Evolutionary conservation across 352 stramenopile genomes (phyloP), one percentile per base, ranked within the genome.

Genomic region (Proteromonas lacertae): DNA sequence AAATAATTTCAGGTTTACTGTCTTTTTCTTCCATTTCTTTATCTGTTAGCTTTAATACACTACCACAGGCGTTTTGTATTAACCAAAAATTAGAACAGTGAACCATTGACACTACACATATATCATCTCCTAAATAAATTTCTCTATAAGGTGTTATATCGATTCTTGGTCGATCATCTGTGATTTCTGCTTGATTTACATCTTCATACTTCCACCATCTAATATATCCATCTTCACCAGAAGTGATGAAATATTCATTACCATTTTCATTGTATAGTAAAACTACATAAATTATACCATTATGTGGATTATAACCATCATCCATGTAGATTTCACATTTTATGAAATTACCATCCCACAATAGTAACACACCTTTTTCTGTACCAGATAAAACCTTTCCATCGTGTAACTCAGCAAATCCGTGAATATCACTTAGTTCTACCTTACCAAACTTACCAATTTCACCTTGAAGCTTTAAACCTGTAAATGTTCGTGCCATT

Each of bases 331-430:
- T 55, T 38, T 77, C 64, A 38, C 66, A 86, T 56, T 91, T 90
- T 45, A 91, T 88, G 40, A 90, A 90, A 44, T 84, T 71, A 7
- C 73, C 76, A 31, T 91, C 76, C 76, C 76, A 91, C 8, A 91
- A 50, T 21, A 90, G 44, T 21, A 91, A 45, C 24, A 31, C 76
- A 8, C 49, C 49, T 0, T 16, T 36, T 18, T 55, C 49, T 7
- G 47, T 50, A 5, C 49, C 42, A 22, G 21, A 47, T 12, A 52
- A 7, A 18, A 68, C 69, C 46, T 89, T 90, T 30, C 76, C 77
- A 42, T 90, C 72, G 2, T 73, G 76, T n/a, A 91, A 49, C 23
- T 82, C 68, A 32, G 64, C 80, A 43, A 90, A 91, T 5, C 65
- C 66, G 39, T 71, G 62, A 22, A 91, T 66, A 50, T 90, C 76